These are phyloP conservation scores for Leccinum idahoense DNA, from an alignment of 1,284 basidiomycete species.

Conservation along the genomic window DNA sequence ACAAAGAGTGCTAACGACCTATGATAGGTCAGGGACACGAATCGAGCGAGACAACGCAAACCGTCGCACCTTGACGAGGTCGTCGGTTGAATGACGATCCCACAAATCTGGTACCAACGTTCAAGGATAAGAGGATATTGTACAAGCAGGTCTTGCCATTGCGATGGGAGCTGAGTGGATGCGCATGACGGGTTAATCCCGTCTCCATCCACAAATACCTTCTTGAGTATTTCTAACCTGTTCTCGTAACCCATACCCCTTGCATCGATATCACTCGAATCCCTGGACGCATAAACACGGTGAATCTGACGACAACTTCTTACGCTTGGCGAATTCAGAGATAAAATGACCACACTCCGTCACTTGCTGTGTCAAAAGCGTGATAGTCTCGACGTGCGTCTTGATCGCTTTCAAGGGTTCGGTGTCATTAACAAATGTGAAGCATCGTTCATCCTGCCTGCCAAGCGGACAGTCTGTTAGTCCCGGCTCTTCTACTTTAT, in stretches of 20 bases:
- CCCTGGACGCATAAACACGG: not conserved
- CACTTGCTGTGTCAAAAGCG: not conserved
- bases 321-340: not conserved
- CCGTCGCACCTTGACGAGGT: constrained; percentile 81
- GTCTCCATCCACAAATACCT: not conserved
- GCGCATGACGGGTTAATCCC: not conserved
- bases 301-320: too few relatives aligned
- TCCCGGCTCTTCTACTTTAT: not conserved
- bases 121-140: constrained; percentile 2
- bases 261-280: not conserved
- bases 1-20: constrained; percentile 49
- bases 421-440: not conserved
- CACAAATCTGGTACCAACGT: constrained; percentile 63
- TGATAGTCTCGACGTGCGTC: not conserved
- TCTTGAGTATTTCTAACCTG: not conserved
- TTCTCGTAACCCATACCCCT: not conserved
- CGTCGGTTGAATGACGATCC: constrained; percentile 89
- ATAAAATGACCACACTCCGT: constrained; percentile 5
- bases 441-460: not conserved
- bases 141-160: constrained; percentile 20
- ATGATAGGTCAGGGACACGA: not conserved
- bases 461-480: not conserved
- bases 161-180: not conserved
- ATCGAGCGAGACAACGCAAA: not conserved
- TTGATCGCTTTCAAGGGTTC: not conserved